A percentile compares a stretch with the other conserved stretches of the same genome.
phyloP scores from a whole-genome alignment of 139 green algal species.

The Pycnococcus provasolii region DNA sequence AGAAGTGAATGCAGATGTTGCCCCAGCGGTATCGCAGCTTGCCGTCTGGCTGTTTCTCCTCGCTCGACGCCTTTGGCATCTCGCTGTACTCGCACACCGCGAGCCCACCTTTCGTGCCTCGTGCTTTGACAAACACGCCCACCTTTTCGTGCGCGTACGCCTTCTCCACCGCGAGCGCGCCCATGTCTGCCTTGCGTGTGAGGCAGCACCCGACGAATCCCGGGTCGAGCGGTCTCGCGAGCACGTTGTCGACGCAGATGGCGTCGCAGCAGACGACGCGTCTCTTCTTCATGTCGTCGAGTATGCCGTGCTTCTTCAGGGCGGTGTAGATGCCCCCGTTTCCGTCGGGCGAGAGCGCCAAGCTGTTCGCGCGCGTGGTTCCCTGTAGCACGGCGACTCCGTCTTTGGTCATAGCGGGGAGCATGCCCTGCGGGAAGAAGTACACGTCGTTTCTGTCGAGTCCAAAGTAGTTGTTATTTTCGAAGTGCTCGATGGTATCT shows the following conservation, averaged over 20 bases:
- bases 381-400: conserved; percentile 67
- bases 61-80: conserved; percentile 12
- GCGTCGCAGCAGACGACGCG: conserved; percentile 38
- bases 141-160: conserved; percentile 26
- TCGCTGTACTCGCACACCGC: conserved; percentile 30
- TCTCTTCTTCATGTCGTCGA: conserved; percentile 53
- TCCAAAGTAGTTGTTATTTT: conserved; percentile 32
- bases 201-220: conserved; percentile 32
- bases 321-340: conserved; percentile 90
- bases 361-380: background rate
- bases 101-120: background rate
- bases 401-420: conserved; percentile 70
- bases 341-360: conserved; percentile 66
- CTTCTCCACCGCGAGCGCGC: conserved; percentile 26
- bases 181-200: conserved; percentile 18
- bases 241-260: conserved; percentile 33
- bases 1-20: conserved; percentile 97
- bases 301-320: conserved; percentile 41
- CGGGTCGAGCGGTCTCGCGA: conserved; percentile 27
- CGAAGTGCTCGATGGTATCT: conserved; percentile 58
- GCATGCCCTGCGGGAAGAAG: conserved; percentile 80
- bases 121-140: conserved; percentile 21
- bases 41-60: conserved; percentile 20
- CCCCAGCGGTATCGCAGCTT: conserved; percentile 46
- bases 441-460: conserved; percentile 34